phyloP scores from a whole-genome alignment of 2,329 filamentous ascomycete species.

The Cytospora chrysosperma region DNA sequence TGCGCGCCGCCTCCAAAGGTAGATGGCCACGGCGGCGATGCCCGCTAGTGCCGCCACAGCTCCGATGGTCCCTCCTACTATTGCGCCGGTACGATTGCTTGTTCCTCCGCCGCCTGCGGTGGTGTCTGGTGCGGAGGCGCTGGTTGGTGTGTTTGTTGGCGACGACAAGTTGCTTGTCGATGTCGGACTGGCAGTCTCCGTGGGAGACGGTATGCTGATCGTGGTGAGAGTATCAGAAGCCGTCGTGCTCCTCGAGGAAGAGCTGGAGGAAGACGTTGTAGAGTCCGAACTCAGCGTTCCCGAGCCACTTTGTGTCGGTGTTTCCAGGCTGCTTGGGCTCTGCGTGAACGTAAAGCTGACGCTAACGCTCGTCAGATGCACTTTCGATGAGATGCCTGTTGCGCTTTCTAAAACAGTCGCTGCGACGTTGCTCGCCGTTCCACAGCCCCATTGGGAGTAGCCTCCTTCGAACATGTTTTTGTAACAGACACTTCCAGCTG shows the following conservation, averaged over 20 bases:
- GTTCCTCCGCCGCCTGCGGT: constrained; percentile 20
- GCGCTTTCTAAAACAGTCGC: constrained; percentile 49
- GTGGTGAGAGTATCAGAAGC: constrained; percentile 13
- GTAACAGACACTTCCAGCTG: constrained; percentile 53
- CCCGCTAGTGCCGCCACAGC: constrained; percentile 47
- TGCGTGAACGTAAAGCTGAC: constrained; percentile 46
- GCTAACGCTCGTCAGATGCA: constrained; percentile 41
- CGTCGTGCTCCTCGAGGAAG: background rate
- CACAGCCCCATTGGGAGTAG: constrained; percentile 58
- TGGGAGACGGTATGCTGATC: constrained; percentile 23
- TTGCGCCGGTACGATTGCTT: constrained; percentile 44
- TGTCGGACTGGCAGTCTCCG: constrained; percentile 11
- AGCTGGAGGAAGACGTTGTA: constrained; percentile 23
- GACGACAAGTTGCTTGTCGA: constrained; percentile 17
- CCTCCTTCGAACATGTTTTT: constrained; percentile 55
- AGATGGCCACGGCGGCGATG: constrained; percentile 43
- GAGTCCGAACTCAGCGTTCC: constrained; percentile 27
- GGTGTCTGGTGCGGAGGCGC: constrained; percentile 22
- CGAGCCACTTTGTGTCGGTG: constrained; percentile 43
- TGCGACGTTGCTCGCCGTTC: constrained; percentile 46
- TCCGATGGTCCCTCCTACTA: constrained; percentile 55
- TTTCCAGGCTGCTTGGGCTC: constrained; percentile 38
- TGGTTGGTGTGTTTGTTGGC: constrained; percentile 22
- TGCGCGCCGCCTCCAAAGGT: constrained; percentile 42
- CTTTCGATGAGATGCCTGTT: constrained; percentile 38